phyloP scores from a whole-genome alignment of 495 filamentous ascomycete genomes.

The Penicillium manginii region DNA sequence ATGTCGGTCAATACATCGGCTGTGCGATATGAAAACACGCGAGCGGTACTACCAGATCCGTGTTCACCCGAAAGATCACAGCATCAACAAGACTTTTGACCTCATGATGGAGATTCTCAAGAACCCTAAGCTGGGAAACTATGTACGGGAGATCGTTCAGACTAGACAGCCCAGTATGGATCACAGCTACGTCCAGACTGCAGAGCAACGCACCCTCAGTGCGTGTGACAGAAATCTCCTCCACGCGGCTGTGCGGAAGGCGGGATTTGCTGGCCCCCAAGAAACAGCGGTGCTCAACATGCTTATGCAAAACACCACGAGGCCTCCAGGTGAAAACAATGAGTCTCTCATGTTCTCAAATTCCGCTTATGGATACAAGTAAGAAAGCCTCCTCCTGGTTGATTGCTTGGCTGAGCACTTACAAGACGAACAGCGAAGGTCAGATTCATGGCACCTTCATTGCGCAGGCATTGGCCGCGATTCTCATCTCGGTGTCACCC shows the following conservation, averaged over 20 bases:
- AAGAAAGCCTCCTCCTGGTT: no score
- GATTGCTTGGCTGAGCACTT: neutral
- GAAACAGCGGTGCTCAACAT: conserved; percentile 26
- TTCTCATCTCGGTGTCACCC: conserved; percentile 33
- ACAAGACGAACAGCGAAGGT: neutral
- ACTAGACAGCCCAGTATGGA: no score
- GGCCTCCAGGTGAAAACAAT: neutral
- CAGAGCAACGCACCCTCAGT: neutral
- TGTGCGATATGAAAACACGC: conserved; percentile 30
- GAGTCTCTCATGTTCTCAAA: neutral
- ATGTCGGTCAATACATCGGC: conserved; percentile 22
- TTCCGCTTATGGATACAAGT: neutral
- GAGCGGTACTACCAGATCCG: conserved; percentile 20
- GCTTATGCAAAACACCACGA: conserved; percentile 19
- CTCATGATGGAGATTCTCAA: neutral
- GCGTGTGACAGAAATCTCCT: neutral
- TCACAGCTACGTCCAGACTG: neutral
- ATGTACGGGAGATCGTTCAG: neutral
- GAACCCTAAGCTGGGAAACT: neutral
- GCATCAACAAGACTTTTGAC: conserved; percentile 17
- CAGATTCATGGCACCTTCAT: conserved; percentile 16
- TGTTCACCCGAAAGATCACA: conserved; percentile 11
- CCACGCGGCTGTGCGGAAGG: conserved; percentile 12
- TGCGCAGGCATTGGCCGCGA: conserved; percentile 27
- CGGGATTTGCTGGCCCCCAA: conserved; percentile 19